Evolutionary conservation across 1,139 yeast species (phyloP).

Genomic region (Pichia sp.): DNA sequence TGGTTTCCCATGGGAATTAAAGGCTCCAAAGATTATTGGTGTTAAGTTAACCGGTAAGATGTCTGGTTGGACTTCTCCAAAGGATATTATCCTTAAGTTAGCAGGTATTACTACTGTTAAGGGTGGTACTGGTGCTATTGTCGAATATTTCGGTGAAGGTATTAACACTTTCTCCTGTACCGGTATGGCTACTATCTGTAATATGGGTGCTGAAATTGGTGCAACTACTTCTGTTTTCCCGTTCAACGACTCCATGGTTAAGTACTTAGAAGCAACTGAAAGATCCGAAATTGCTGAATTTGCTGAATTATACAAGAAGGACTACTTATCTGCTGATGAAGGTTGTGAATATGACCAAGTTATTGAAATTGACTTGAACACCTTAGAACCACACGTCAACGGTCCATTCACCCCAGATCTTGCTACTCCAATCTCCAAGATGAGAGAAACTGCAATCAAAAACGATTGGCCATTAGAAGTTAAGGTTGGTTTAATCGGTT

Average conservation of each 20-base stretch:
- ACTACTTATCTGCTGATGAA: conserved; percentile 68
- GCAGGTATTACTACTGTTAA: conserved; percentile 90
- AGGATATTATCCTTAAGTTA: conserved; percentile 84
- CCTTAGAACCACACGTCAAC: conserved; percentile 81
- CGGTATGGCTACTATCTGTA: conserved; percentile 99
- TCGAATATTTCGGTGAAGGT: conserved; percentile 95
- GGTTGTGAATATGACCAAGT: conserved; percentile 81
- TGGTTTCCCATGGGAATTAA: conserved; percentile 98
- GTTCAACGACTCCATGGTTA: conserved; percentile 76
- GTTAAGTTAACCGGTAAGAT: conserved; percentile 82
- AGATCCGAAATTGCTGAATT: conserved; percentile 76
- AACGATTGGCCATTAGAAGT: conserved; percentile 79
- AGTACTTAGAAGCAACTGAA: conserved; percentile 73
- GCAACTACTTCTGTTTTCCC: conserved; percentile 98
- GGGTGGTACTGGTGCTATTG: conserved; percentile 96
- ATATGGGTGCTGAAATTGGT: conserved; percentile 99
- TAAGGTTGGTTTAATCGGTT: conserved; percentile 90
- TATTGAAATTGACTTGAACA: conserved; percentile 66
- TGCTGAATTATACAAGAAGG: conserved; percentile 55
- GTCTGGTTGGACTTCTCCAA: conserved; percentile 92
- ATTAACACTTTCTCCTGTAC: conserved; percentile 81
- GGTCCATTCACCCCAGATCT: conserved; percentile 96
- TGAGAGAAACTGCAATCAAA: conserved; percentile 51
- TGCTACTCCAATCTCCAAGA: conserved; percentile 73
- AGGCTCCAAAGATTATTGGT: conserved; percentile 91